phyloP scores from a whole-genome alignment of 2,329 filamentous ascomycete genomes.

The Ophiostoma piceae region DNA sequence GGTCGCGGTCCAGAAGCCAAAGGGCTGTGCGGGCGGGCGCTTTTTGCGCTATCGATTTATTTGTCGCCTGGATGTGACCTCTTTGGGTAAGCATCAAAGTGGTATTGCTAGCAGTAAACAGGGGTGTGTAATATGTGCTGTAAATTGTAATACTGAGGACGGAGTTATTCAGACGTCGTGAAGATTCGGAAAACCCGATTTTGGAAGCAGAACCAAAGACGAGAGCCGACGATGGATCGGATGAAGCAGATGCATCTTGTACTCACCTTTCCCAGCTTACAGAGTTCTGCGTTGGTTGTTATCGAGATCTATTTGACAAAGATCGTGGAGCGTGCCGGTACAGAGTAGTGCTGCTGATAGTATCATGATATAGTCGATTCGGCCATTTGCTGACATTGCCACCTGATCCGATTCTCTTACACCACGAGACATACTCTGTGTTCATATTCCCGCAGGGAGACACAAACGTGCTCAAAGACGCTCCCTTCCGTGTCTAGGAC shows the following conservation, averaged over 20 bases:
- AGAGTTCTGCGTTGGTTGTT: neutral
- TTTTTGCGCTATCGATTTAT: constrained; percentile 7
- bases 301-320: neutral
- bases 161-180: neutral
- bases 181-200: neutral
- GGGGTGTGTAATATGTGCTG: neutral
- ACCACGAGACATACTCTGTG: neutral
- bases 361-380: neutral
- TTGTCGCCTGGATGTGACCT: neutral
- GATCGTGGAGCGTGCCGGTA: no score
- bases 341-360: neutral
- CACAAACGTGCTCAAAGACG: neutral
- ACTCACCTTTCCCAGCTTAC: neutral
- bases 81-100: neutral
- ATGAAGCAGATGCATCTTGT: neutral
- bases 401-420: neutral
- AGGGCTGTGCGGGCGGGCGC: neutral
- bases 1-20: constrained; percentile 1
- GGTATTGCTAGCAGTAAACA: neutral
- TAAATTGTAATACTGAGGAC: neutral
- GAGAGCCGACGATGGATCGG: neutral
- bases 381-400: neutral
- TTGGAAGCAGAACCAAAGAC: neutral
- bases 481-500: neutral
- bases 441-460: neutral